phyloP scores from a whole-genome alignment of 225 moss, liverwort and hornwort species.

The Thuidium tamariscinum region DNA sequence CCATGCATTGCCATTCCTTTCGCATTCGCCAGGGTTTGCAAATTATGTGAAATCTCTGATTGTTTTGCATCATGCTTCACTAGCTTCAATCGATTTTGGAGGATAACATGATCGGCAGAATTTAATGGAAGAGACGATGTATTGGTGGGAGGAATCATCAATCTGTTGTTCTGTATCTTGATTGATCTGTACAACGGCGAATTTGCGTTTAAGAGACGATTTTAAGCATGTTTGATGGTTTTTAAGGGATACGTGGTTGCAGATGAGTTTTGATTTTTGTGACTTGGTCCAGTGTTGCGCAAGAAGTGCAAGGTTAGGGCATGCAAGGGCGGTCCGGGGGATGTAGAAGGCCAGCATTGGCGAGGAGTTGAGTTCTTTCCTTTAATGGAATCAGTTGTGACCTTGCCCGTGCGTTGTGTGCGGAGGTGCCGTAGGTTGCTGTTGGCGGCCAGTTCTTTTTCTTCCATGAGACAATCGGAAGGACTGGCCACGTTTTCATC shows the following conservation, averaged over 20 bases:
- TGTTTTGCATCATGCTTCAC: background rate
- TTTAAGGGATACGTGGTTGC: background rate
- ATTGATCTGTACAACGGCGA: background rate
- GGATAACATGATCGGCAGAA: background rate
- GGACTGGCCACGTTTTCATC: background rate
- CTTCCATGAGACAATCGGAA: background rate
- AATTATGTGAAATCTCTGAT: background rate
- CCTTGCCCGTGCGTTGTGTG: background rate
- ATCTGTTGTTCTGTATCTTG: background rate
- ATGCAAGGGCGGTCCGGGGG: background rate
- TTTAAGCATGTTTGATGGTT: background rate
- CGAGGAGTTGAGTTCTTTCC: background rate
- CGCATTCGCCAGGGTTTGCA: background rate
- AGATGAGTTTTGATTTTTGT: background rate
- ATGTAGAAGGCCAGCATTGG: background rate
- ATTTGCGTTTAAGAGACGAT: background rate
- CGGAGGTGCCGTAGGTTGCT: constrained; percentile 11
- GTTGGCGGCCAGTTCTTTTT: background rate
- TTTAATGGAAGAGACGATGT: background rate
- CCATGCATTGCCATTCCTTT: background rate
- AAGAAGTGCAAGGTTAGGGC: constrained; percentile 8
- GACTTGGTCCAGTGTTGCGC: background rate
- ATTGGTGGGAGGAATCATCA: background rate
- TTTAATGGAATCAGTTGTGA: background rate
- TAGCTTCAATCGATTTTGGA: background rate